These are phyloP conservation scores for Chytriomyces sp. DNA, from an alignment of 192 early-diverging fungal species.

Conservation along the genomic window DNA sequence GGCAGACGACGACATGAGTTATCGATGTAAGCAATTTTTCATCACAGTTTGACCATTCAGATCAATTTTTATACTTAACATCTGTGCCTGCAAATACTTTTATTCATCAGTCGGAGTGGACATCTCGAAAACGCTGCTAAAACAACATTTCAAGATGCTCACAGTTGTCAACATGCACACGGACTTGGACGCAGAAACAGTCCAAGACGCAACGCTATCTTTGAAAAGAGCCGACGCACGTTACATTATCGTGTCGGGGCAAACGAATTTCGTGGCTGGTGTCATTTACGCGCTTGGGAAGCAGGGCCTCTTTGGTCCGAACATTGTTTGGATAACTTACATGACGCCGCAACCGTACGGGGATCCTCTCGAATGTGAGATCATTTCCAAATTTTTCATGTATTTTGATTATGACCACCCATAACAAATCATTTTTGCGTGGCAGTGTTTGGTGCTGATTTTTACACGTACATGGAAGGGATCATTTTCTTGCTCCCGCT, in stretches of 20 bases:
- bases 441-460: background rate
- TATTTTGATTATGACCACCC: background rate
- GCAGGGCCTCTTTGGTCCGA: slow-evolving; percentile 2
- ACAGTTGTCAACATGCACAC: background rate
- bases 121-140: background rate
- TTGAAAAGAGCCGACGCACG: background rate
- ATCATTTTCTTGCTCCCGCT: background rate
- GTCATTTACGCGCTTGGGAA: background rate
- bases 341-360: background rate
- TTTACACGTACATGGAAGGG: background rate
- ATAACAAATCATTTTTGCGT: background rate
- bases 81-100: too few species aligned
- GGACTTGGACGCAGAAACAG: background rate
- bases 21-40: background rate
- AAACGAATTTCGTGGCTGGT: background rate
- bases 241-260: slow-evolving; percentile 1
- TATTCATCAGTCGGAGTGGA: slow-evolving; percentile 9
- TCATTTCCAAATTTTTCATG: background rate
- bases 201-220: background rate
- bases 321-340: slow-evolving; percentile 6
- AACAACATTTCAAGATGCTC: background rate
- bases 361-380: background rate
- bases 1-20: slow-evolving; percentile 22
- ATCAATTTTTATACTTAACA: too few species aligned
- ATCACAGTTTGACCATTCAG: background rate